Base-by-base conservation (phyloP, 176 grass and related monocot species). In the Eleusine coracana region DNA sequence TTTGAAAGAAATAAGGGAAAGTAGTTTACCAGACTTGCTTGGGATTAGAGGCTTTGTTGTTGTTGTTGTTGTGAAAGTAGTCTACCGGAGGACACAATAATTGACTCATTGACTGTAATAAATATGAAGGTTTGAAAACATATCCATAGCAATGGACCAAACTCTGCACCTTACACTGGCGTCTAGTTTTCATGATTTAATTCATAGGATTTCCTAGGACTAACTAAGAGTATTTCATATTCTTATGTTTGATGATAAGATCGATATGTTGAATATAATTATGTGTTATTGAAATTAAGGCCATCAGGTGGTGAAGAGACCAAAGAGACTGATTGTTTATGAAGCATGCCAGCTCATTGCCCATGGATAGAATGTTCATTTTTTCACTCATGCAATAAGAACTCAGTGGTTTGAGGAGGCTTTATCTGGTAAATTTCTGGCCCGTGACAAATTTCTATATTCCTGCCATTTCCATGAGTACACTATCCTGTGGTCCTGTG, bases 361-460 rank as follows among this genome's bases (percentile, higher is more conserved):
- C 48, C 48, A 50, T 50, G 48, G 48, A 50, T 50, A 50, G 48
- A 50, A 50, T 50, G 11, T 9, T 50, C 48, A 50, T 15, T 11
- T 50, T 14, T 50, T 15, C 12, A 50, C 48, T 50, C 48, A 50
- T 4, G 48, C 12, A 11, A 50, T 50, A 50, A 50, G 48, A 50
- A 50, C 13, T 15, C 12, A 4, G 3, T 50, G 48, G 2, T 50
- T 50, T 15, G 48, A 16, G 44, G 44, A 45, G 44, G 6, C 7
- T 45, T 36, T 79, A 41, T 84, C 82, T 80, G 88, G 82, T 88
- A 76, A 85, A 20, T 37, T 23, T 37, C 51, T 27, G 62, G 60
- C 40, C 66, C 8, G 2, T 56, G 20, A 31, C 20, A 58, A 81
- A 28, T 39, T 5, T 28, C 9, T 69, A 31, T 71, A 60, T 49